Evolutionary conservation across 495 filamentous ascomycete species (phyloP), one percentile per base, ranked within the genome.

Genomic region (Hypoxylon perforatum): DNA sequence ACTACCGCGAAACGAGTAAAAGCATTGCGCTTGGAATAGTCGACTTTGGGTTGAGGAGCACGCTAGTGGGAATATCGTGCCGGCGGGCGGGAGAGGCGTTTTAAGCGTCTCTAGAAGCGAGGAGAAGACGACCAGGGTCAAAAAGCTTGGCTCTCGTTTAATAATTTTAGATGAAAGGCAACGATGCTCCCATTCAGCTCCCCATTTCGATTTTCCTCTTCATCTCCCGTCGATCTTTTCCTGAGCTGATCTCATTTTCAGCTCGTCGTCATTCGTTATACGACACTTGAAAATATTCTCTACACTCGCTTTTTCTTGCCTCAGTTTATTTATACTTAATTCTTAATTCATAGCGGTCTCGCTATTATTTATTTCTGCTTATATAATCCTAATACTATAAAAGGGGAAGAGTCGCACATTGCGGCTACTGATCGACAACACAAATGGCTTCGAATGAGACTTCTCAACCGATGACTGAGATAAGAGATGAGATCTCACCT

Each of bases 91-190:
- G 53, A 49, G 25, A 53, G 28, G 39, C 48, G 47, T 41, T 42
- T 30, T 49, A 41, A 23, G 54, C n/a, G 28, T 35, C 30, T 30
- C 19, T 21, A 45, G 23, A 42, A 48, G 9, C n/a, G n/a, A 7
- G 4, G 45, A 35, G 7, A 1, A 14, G 22, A 10, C 14, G 35
- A 58, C 53, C 41, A 35, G 65, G 65, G 51, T 67, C 36, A 36
- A 61, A 61, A 69, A 39, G 66, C 60, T 61, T 69, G 51, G 66
- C 66, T 69, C 23, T 47, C n/a, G 30, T 48, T 47, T 56, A 55
- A 52, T 60, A n/a, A n/a, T 63, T 63, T 47, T 28, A 57, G 35
- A 56, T 57, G 14, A 46, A 52, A 63, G 35, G 17, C 38, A n/a
- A 49, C 22, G 63, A 33, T 42, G 8, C 39, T 15, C 39, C 15